Evolutionary conservation across 768 basidiomycete species (phyloP).

Genomic region (Phanerochaete sordida): DNA sequence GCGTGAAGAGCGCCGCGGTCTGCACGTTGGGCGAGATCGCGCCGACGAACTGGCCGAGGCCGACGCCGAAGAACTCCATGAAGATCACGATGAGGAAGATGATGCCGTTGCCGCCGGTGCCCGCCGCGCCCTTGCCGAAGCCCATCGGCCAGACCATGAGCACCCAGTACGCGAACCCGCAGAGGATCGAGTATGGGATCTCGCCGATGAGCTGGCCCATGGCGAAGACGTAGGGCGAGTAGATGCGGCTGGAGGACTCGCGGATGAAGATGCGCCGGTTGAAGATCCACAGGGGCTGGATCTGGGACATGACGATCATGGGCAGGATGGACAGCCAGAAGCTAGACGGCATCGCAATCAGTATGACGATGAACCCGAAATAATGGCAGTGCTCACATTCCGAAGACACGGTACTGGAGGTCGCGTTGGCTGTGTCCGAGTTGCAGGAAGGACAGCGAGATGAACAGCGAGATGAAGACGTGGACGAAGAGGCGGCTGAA

Average conservation of each 20-base stretch:
- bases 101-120: conserved; percentile 64
- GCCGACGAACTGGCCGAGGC: conserved; percentile 70
- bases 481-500: conserved; percentile 81
- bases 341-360: conserved; percentile 25
- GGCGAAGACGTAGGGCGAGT: conserved; percentile 82
- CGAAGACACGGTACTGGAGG: conserved; percentile 79
- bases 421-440: conserved; percentile 62
- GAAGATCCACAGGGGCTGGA: conserved; percentile 80
- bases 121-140: conserved; percentile 60
- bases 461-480: conserved; percentile 62
- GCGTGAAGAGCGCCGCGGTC: conserved; percentile 78
- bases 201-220: conserved; percentile 80
- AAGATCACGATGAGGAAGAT: conserved; percentile 67
- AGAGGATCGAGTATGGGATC: conserved; percentile 70
- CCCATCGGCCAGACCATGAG: conserved; percentile 71
- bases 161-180: conserved; percentile 72
- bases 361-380: too few species aligned
- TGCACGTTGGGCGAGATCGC: conserved; percentile 73
- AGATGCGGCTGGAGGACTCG: conserved; percentile 82
- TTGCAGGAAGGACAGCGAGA: conserved; percentile 78
- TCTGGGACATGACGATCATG: conserved; percentile 74
- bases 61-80: conserved; percentile 65
- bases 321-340: conserved; percentile 69
- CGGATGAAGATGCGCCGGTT: conserved; percentile 43
- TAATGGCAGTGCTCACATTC: conserved; percentile 49